Evolutionary conservation across 2,329 filamentous ascomycete species (phyloP), one percentile per base, ranked within the genome.

Genomic region (Penicillium oxalicum): DNA sequence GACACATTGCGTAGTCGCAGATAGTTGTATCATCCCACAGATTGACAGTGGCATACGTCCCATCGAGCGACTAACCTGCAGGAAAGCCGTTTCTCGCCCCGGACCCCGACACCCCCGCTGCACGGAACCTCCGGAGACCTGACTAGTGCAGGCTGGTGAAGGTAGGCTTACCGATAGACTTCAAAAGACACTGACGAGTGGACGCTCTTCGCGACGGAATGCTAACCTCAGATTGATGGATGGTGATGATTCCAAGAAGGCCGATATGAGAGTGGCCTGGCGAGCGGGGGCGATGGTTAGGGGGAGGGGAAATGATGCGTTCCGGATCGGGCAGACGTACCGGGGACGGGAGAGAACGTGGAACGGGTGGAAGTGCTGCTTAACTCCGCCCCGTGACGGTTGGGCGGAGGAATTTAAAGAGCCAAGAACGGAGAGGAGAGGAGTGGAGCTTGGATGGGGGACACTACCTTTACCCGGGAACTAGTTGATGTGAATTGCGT

Each of bases 401-500:
- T 45, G 37, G 43, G 46, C 37, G 47, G 42, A 37, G 50, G 44
- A 45, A 18, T 18, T 18, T 18, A 41, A 25, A 52, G 28, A 54
- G 53, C 53, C 53, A 55, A 55, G 53, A 54, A 51, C 51, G 53
- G 51, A 49, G 50, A 49, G 53, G 51, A 45, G 47, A 47, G 48
- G 48, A 51, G 48, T 49, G 43, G 48, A 39, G 38, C 45, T 49
- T 18, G n/a, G 29, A 8, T 40, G 18, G 42, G 13, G 5, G 39
- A 28, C 9, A 40, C 38, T 44, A 18, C 18, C 18, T 18, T 18
- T 18, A 18, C 18, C 18, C 18, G 18, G 18, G 18, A 18, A 18
- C 18, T 18, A 18, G 18, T 18, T 11, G 29, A 32, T 32, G 8
- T 7, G 29, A 8, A 11, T 7, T 32, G 3, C 29, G 29, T 32